Evolutionary conservation across 116 monocot genomes (phyloP).

Genomic region (Iris pallida): DNA sequence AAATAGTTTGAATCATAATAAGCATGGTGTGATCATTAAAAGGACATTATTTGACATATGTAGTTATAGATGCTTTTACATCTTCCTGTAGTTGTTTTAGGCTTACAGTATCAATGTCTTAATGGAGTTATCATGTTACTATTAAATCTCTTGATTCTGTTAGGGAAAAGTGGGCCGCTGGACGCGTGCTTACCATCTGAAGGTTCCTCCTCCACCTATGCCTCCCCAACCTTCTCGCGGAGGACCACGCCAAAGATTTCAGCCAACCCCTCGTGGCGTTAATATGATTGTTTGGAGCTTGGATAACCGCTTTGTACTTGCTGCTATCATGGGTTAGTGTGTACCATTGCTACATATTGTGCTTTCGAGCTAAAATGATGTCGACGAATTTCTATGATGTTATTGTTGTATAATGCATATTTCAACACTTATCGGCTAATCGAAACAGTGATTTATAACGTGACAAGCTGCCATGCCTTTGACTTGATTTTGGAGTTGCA

Average conservation of each 20-base stretch:
- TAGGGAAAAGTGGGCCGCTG: constrained; percentile 97
- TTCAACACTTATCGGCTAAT: not conserved
- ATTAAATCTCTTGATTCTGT: not conserved
- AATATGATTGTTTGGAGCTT: constrained; percentile 99
- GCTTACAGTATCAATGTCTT: no score
- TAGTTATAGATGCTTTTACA: not conserved
- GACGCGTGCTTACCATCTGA: constrained; percentile 97
- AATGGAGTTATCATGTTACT: not conserved
- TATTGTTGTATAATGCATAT: not conserved
- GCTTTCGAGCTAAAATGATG: not conserved
- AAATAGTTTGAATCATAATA: no score
- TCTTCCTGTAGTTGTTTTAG: no score
- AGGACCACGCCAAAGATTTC: constrained; percentile 94
- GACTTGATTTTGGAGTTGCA: not conserved
- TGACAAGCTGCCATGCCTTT: not conserved
- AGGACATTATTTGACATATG: no score
- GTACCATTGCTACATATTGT: not conserved
- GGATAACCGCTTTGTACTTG: constrained; percentile 99
- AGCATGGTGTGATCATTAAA: no score
- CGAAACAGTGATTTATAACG: not conserved
- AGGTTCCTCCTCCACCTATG: constrained; percentile 97
- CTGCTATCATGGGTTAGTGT: constrained; percentile 95
- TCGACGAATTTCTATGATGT: not conserved
- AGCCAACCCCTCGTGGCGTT: constrained; percentile 97
- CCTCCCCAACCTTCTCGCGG: constrained; percentile 94